These are phyloP conservation scores for Mycena vulgaris DNA, from an alignment of 768 basidiomycete species.

Conservation along the genomic window DNA sequence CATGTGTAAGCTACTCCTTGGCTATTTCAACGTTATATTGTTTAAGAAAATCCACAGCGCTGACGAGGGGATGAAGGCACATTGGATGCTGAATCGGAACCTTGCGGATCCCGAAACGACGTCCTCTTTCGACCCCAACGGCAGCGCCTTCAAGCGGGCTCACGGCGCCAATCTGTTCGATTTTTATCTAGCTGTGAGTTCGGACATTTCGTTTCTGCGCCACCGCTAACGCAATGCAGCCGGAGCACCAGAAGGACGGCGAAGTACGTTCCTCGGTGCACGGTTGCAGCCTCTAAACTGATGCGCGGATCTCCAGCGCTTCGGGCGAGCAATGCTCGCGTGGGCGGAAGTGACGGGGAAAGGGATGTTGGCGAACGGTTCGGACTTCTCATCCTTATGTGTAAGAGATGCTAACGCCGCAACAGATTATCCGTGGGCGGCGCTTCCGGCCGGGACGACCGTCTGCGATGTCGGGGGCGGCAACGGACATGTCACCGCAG, in stretches of 20 bases:
- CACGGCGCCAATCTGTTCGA: constrained; percentile 40
- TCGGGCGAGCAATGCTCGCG: constrained; percentile 50
- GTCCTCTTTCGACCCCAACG: constrained; percentile 16
- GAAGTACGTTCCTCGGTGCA: constrained; percentile 3
- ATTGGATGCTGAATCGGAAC: constrained; percentile 48
- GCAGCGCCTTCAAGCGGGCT: constrained; percentile 36
- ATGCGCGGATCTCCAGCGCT: constrained; percentile 36
- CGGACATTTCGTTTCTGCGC: neutral
- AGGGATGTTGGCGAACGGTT: constrained; percentile 47
- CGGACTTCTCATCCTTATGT: neutral
- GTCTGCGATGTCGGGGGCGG: constrained; percentile 63
- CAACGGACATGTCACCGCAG: constrained; percentile 52
- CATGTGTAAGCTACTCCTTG: constrained; percentile 42
- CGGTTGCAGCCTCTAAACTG: neutral
- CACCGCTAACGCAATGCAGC: constrained; percentile 21
- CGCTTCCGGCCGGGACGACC: constrained; percentile 42
- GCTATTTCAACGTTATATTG: neutral
- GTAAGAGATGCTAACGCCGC: neutral
- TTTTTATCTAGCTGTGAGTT: constrained; percentile 31
- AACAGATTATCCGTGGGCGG: constrained; percentile 54
- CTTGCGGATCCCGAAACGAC: constrained; percentile 33
- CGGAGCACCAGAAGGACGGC: constrained; percentile 33
- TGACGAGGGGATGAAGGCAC: constrained; percentile 42
- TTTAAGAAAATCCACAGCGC: constrained; percentile 10
- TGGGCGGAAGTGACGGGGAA: constrained; percentile 49